Conservation (phyloP, 345 rosid genomes). For the Melastoma malabathricum region DNA sequence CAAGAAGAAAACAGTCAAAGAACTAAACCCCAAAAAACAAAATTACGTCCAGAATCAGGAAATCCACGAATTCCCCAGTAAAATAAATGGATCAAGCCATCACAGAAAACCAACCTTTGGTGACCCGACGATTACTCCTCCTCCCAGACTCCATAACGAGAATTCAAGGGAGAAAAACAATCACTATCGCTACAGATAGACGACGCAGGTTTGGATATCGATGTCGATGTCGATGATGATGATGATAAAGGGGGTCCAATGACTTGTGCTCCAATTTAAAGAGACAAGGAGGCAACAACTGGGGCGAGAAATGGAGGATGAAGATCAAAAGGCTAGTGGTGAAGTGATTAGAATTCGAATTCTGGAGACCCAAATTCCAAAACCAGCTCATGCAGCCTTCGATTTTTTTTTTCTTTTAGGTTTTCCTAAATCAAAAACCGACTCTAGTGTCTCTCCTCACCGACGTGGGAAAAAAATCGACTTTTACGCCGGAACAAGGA, state of each 20-base stretch:
- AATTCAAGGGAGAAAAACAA: slow-evolving; percentile 8
- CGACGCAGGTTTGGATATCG: background rate
- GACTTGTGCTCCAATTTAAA: slow-evolving; percentile 35
- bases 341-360: slow-evolving; percentile 57
- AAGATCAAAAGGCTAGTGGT: slow-evolving; percentile 67
- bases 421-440: slow-evolving; percentile 7
- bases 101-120: slow-evolving; percentile 35
- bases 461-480: too few relatives aligned
- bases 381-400: slow-evolving; percentile 93
- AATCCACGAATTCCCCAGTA: background rate
- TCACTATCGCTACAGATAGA: slow-evolving; percentile 3
- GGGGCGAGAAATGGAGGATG: slow-evolving; percentile 77
- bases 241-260: slow-evolving; percentile 32
- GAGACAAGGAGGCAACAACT: slow-evolving; percentile 29
- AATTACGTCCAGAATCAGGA: too few relatives aligned
- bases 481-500: background rate
- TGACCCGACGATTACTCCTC: slow-evolving; percentile 65
- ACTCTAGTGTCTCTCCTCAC: background rate
- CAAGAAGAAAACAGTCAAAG: slow-evolving; percentile 5
- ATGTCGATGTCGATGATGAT: too few relatives aligned
- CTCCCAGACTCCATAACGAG: slow-evolving; percentile 48
- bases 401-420: slow-evolving; percentile 12
- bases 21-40: background rate
- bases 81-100: background rate
- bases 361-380: slow-evolving; percentile 54